Evolutionary conservation across 108 stramenopile genomes (phyloP).

Genomic region (Pseudonitzschia multistriata): DNA sequence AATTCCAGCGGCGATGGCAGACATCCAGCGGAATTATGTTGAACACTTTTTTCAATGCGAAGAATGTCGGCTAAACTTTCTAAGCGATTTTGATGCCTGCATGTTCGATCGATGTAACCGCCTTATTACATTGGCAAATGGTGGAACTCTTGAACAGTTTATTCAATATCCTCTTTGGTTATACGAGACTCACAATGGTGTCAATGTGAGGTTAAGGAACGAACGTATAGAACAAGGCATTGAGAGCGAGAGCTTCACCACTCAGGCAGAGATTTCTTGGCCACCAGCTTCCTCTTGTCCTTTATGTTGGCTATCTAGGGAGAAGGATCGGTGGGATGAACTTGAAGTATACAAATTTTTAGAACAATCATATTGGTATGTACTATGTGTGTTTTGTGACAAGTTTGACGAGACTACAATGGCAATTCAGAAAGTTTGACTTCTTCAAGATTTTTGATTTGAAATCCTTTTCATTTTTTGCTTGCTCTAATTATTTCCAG

Average conservation of each 20-base stretch:
- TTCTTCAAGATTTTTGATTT: background rate
- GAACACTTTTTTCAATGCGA: slow-evolving; percentile 46
- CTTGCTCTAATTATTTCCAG: background rate
- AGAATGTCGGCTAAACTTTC: slow-evolving; percentile 36
- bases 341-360: slow-evolving; percentile 31
- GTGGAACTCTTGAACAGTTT: slow-evolving; percentile 30
- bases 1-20: slow-evolving; percentile 44
- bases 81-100: slow-evolving; percentile 30
- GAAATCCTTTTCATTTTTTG: slow-evolving; percentile 1
- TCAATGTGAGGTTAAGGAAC: slow-evolving; percentile 34
- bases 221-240: slow-evolving; percentile 30
- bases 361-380: slow-evolving; percentile 30
- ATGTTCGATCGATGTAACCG: slow-evolving; percentile 39
- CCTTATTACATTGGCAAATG: slow-evolving; percentile 3
- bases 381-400: slow-evolving; percentile 13
- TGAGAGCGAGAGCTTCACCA: slow-evolving; percentile 23
- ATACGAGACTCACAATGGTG: slow-evolving; percentile 44
- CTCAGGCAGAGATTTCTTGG: slow-evolving; percentile 37
- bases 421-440: background rate
- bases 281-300: slow-evolving; percentile 46
- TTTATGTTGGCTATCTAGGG: slow-evolving; percentile 42
- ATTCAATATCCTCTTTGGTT: slow-evolving; percentile 45
- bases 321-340: slow-evolving; percentile 48
- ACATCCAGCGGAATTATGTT: slow-evolving; percentile 43
- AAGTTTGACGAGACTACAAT: background rate